Base-by-base conservation (phyloP, 2,329 filamentous ascomycete genomes). In the Colletotrichum musicola region DNA sequence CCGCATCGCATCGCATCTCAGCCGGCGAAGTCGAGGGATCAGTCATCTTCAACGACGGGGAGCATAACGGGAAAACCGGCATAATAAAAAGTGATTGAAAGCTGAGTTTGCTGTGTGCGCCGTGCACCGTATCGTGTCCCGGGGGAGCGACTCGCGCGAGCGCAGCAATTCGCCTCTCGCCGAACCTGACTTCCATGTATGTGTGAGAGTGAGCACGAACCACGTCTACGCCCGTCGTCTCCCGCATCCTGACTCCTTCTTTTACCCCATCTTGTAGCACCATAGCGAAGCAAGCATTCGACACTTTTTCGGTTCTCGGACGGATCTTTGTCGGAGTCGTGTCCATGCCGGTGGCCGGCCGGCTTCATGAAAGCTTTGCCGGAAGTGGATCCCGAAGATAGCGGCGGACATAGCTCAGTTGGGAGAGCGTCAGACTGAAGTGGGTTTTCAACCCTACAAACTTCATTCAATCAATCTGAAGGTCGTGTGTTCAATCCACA, bases 371-470 rank as follows among this genome's bases (percentile, higher is more conserved):
- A 0, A 7, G 10, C 4, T 13, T 22, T 49, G 50, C 25, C 2
- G 1, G 1, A 0, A 0, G 4, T 14, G 25, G 18, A 38, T 1
- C 61, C 51, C 65, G 61, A 68, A 68, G 65, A 65, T 51, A 18
- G 62, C 61, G 65, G 65, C 65, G 65, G 65, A 68, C 65, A 68
- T 68, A 68, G 65, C 65, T 68, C 62, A 68, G 65, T 65, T 65
- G 65, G 65, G 65, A 68, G 65, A 68, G 65, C 65, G 65, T 68
- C 65, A 68, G 65, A 68, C 65, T 68, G 65, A 68, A 68, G 65
- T 60, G 62, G 65, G 62, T 60, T 65, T 14, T 1, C 0, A 6
- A 60, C 62, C 62, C 65, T 60, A 5, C 4, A 60, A 65, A 68
- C 65, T 68, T 68, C 65, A 68, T 51, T 68, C 65, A 47, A 20